These are phyloP conservation scores for Metschnikowia bowlesiae DNA, from an alignment of 805 yeast genomes.

Conservation along the genomic window DNA sequence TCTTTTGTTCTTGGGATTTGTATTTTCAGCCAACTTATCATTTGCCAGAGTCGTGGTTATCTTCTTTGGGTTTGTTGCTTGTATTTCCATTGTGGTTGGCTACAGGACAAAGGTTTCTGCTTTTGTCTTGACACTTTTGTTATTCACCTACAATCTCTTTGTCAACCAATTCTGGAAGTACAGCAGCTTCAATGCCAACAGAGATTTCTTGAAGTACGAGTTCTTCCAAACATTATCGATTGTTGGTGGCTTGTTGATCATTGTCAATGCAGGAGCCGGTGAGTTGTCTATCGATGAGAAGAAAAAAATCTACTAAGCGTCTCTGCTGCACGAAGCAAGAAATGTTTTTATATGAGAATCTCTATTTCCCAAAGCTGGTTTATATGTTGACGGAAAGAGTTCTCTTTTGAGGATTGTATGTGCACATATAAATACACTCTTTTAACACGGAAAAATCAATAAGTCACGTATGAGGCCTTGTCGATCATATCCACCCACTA, in stretches of 20 bases:
- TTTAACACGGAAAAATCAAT: background rate
- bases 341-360: background rate
- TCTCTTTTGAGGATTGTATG: background rate
- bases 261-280: constrained; percentile 96
- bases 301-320: constrained; percentile 73
- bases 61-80: constrained; percentile 62
- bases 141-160: constrained; percentile 69
- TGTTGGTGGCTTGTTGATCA: constrained; percentile 87
- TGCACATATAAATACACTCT: background rate
- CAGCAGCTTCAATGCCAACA: constrained; percentile 62
- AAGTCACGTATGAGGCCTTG: background rate
- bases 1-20: constrained; percentile 78
- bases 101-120: constrained; percentile 91
- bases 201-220: constrained; percentile 89
- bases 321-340: background rate
- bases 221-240: constrained; percentile 92
- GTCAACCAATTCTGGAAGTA: constrained; percentile 89
- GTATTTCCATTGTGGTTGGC: constrained; percentile 81
- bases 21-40: constrained; percentile 72
- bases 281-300: constrained; percentile 89
- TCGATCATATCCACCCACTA: too few species aligned
- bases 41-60: constrained; percentile 59
- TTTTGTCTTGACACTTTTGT: constrained; percentile 57
- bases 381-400: background rate
- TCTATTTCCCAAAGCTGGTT: background rate